Conservation (phyloP, 129 eudicot species). For the Flaveria linearis region DNA sequence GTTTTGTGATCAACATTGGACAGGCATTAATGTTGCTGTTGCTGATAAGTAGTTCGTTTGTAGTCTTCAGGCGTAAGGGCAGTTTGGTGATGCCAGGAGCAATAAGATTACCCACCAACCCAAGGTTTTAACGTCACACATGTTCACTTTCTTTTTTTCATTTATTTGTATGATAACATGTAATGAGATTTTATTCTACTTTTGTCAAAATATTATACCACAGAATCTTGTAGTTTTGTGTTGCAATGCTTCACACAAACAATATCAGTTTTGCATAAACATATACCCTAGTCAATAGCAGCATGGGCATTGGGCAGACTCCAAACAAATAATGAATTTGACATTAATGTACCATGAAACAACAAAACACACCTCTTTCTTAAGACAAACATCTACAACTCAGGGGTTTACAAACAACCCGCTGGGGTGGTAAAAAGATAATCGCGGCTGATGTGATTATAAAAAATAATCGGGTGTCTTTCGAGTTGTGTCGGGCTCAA, state of each 20-base stretch:
- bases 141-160: background rate
- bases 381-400: conserved; percentile 43
- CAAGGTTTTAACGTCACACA: conserved; percentile 52
- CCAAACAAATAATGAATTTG: conserved; percentile 59
- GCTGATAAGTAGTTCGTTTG: conserved; percentile 58
- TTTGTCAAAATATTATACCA: conserved; percentile 7
- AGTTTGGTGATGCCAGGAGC: conserved; percentile 48
- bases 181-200: conserved; percentile 5
- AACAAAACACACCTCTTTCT: conserved; percentile 33
- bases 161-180: conserved; percentile 21
- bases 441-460: conserved; percentile 28
- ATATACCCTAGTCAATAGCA: background rate
- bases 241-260: background rate
- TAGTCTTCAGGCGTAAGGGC: conserved; percentile 59
- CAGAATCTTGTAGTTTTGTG: conserved; percentile 16
- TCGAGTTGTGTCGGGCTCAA: conserved; percentile 81
- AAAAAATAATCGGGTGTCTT: conserved; percentile 88
- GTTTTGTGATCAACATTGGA: conserved; percentile 6
- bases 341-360: conserved; percentile 34
- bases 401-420: conserved; percentile 39
- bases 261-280: background rate
- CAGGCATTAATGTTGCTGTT: conserved; percentile 70
- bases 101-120: conserved; percentile 60
- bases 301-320: conserved; percentile 14
- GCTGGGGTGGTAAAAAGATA: background rate